phyloP scores from a whole-genome alignment of 2,329 filamentous ascomycete species.

The Penicillium hesseltinei region DNA sequence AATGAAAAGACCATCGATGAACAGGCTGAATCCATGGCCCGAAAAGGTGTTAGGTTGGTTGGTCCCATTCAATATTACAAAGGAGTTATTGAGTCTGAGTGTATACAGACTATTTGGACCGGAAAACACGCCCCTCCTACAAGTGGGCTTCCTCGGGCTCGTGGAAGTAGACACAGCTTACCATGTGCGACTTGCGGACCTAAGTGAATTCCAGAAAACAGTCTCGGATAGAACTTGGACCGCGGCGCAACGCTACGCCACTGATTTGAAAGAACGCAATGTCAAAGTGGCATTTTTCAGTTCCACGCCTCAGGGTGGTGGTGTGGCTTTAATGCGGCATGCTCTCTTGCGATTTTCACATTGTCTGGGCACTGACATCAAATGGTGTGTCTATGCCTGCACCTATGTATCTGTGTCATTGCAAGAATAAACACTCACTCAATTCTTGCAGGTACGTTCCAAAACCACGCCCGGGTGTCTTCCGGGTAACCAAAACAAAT shows the following conservation, averaged over 20 bases:
- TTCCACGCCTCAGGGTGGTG: conserved; percentile 76
- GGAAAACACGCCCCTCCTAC: conserved; percentile 64
- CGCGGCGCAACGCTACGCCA: conserved; percentile 61
- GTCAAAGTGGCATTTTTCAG: conserved; percentile 76
- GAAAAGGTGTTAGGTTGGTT: conserved; percentile 69
- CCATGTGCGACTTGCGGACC: conserved; percentile 59
- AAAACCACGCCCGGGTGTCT: conserved; percentile 74
- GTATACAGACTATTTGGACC: conserved; percentile 66
- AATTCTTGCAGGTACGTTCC: conserved; percentile 61
- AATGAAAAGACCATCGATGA: conserved; percentile 67
- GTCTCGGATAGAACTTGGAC: conserved; percentile 64
- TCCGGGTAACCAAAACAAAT: conserved; percentile 80
- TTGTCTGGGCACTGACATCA: conserved; percentile 65
- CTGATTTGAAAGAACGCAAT: conserved; percentile 61
- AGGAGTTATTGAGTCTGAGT: conserved; percentile 6
- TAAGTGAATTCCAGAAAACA: conserved; percentile 59
- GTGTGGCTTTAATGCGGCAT: conserved; percentile 79
- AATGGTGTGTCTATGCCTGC: conserved; percentile 58
- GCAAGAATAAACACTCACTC: conserved; percentile 7
- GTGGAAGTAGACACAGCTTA: conserved; percentile 70
- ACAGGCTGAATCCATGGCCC: conserved; percentile 75
- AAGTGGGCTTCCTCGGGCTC: conserved; percentile 63
- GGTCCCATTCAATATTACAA: neutral
- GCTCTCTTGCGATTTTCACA: conserved; percentile 70
- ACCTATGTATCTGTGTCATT: neutral